A percentile compares a stretch with the other conserved stretches of the same genome.
Evolutionary conservation across 208 protist species (phyloP).

Genomic region (Crithidia mellificae): DNA sequence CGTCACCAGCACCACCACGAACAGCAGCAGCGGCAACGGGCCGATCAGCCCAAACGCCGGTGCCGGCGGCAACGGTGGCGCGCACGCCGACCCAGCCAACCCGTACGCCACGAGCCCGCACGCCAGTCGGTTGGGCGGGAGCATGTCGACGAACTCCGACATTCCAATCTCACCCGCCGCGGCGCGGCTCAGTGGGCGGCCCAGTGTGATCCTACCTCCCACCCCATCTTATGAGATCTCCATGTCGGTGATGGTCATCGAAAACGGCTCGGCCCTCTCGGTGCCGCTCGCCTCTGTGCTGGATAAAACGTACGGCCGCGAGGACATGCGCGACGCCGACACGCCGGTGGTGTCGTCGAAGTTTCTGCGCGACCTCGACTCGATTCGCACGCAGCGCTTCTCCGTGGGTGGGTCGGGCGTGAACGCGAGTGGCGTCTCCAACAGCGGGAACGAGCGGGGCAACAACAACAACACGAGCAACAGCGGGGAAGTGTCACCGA

Average conservation of each 20-base stretch:
- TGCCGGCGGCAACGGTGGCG: too few relatives aligned
- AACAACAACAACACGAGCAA: conserved; percentile 3
- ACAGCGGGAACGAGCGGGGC: conserved; percentile 12
- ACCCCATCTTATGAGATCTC: conserved; percentile 62
- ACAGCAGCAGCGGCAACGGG: conserved; percentile 1
- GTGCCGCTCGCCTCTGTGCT: conserved; percentile 79
- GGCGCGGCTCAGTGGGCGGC: conserved; percentile 35
- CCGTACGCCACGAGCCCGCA: conserved; percentile 16
- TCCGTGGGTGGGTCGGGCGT: conserved; percentile 35
- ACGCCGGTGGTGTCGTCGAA: conserved; percentile 74
- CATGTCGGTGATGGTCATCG: conserved; percentile 88
- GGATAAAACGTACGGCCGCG: conserved; percentile 75
- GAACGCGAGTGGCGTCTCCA: conserved; percentile 17
- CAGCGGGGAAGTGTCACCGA: conserved; percentile 31
- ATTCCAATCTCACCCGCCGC: conserved; percentile 28
- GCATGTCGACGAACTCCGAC: conserved; percentile 18
- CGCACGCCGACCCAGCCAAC: conserved; percentile 28
- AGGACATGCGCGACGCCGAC: conserved; percentile 83
- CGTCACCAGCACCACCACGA: too few relatives aligned
- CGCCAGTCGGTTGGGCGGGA: conserved; percentile 10
- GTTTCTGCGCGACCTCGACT: conserved; percentile 54
- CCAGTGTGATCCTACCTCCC: conserved; percentile 18
- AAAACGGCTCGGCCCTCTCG: conserved; percentile 73
- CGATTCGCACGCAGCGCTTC: conserved; percentile 50
- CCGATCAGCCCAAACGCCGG: background rate